phyloP scores from a whole-genome alignment of 2,329 filamentous ascomycete species.

The Aspergillus ochraceus region DNA sequence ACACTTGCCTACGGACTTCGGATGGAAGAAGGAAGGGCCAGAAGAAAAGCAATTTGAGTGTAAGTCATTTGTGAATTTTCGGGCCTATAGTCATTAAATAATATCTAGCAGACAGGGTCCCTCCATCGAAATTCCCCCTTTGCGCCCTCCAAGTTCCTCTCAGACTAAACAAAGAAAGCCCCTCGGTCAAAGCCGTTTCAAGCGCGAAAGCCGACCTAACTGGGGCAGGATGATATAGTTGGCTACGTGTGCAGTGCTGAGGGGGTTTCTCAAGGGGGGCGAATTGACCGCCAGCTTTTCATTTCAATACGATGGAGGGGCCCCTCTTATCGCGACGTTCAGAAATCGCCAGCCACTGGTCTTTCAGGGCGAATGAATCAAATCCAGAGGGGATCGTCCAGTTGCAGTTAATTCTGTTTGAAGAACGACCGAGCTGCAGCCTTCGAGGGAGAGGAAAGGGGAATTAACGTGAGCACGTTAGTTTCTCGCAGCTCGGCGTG shows the following conservation, averaged over 20 bases:
- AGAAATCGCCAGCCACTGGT: background rate
- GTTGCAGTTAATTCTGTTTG: background rate
- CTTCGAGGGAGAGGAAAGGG: background rate
- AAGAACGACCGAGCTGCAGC: background rate
- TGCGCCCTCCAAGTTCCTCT: background rate
- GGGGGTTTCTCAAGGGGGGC: conserved; percentile 19
- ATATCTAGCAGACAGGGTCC: background rate
- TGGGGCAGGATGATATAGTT: conserved; percentile 19
- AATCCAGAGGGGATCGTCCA: background rate
- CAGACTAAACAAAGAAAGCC: background rate
- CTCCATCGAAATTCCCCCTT: background rate
- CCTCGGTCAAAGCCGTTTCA: conserved; percentile 13
- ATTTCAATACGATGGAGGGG: conserved; percentile 1
- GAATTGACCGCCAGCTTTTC: conserved; percentile 19
- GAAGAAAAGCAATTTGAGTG: background rate
- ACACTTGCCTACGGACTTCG: background rate
- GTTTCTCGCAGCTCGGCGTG: background rate
- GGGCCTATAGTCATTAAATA: background rate
- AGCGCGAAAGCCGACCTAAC: conserved; percentile 22
- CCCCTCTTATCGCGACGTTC: background rate
- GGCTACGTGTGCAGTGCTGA: conserved; percentile 38
- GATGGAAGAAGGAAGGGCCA: background rate
- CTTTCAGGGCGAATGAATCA: background rate
- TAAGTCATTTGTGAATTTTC: background rate
- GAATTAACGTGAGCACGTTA: background rate